Base-by-base conservation (phyloP, 176 grass and related monocot species). In the Areca catechu region DNA sequence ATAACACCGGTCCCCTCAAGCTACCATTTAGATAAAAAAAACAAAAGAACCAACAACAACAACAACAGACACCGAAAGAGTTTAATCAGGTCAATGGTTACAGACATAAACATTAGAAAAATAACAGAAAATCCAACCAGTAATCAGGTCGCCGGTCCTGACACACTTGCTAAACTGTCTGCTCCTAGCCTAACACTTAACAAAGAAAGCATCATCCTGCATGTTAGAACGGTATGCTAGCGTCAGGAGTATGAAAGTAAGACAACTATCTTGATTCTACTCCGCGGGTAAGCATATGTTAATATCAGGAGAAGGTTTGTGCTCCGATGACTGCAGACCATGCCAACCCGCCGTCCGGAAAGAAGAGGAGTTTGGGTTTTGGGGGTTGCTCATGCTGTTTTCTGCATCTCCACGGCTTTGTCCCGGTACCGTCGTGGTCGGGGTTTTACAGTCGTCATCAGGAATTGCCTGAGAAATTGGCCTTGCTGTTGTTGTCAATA, bases 391-490 rank as follows among this genome's bases (percentile, higher is more conserved):
- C 34, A 67, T 54, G 18, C 20, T 65, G 25, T 72, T 54, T 27
- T 77, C 67, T 3, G 23, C 60, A 24, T 23, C 54, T 49, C 53
- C 56, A n/a, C 78, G 77, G 17, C 37, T 51, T 53, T 82, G 86
- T 0, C 28, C 57, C 3, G 72, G 15, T 0, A 54, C 20, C 0
- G 71, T 7, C 0, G 61, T 24, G 0, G 65, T 71, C 3, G 68
- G 48, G 0, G 57, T 62, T 20, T 75, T 65, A 37, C 61, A 80
- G 17, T 73, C 78, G 5, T 82, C 78, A 0, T 76, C 77, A 0
- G 87, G 84, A 58, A 56, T 81, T 47, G 83, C 87, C 76, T 98
- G 93, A 60, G 93, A 85, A 51, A 98, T 85, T 3, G 86, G 83
- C 22, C 58, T 87, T 3, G 72, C 75, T 16, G 74, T 56, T 16